Evolutionary conservation across 768 basidiomycete species (phyloP).

Genomic region (Serendipita vermifera): DNA sequence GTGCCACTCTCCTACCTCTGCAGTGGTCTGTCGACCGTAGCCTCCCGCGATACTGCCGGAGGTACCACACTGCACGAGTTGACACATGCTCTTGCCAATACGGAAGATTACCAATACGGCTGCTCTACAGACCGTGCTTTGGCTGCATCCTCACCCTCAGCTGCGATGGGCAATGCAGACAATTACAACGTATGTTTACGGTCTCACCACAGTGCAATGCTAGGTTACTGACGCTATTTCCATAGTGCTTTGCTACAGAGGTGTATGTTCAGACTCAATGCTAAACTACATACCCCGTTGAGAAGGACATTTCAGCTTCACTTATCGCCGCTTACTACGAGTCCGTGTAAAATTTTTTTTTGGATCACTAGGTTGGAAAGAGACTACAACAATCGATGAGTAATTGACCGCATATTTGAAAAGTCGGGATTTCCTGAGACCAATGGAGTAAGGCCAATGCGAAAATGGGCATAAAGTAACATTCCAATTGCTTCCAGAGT

Average conservation of each 20-base stretch:
- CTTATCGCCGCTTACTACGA: no score
- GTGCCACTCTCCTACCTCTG: slow-evolving; percentile 16
- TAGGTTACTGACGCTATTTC: background rate
- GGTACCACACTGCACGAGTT: slow-evolving; percentile 39
- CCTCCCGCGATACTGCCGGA: slow-evolving; percentile 34
- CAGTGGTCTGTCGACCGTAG: slow-evolving; percentile 31
- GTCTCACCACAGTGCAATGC: background rate
- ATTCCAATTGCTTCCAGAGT: no score
- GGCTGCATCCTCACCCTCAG: slow-evolving; percentile 20
- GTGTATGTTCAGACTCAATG: no score
- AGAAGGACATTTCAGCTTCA: no score
- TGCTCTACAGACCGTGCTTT: slow-evolving; percentile 31
- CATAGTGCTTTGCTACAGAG: background rate
- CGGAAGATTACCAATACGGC: slow-evolving; percentile 32
- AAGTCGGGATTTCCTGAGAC: no score
- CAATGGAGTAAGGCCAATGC: no score
- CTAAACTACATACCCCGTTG: no score
- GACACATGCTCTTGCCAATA: slow-evolving; percentile 31
- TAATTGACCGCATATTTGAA: no score
- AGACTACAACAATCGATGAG: no score
- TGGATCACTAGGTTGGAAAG: no score
- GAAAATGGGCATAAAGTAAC: no score
- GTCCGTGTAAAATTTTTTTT: no score
- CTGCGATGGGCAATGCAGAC: slow-evolving; percentile 30
- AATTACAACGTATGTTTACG: slow-evolving; percentile 29